Conservation (phyloP, 192 early-diverging fungal species). For the Jimgerdemannia flammicorona region DNA sequence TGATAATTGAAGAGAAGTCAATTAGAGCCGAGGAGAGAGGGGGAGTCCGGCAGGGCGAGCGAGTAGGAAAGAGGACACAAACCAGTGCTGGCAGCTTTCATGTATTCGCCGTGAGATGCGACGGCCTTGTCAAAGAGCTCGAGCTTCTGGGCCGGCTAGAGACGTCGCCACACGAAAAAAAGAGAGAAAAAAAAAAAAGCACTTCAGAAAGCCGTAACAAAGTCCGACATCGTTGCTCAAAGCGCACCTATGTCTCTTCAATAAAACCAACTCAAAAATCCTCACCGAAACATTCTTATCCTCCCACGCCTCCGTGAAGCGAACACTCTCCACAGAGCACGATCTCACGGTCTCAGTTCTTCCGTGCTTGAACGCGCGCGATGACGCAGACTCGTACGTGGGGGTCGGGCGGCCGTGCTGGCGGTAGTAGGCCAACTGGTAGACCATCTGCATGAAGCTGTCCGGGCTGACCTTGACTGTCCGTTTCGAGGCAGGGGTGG, state of each 20-base stretch:
- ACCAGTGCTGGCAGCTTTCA: conserved; percentile 65
- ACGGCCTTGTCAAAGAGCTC: conserved; percentile 57
- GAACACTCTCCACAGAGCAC: conserved; percentile 62
- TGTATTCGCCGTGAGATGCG: conserved; percentile 63
- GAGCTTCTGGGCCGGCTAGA: conserved; percentile 32
- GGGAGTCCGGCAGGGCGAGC: too few species aligned
- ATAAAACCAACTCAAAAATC: background rate
- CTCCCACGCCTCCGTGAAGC: conserved; percentile 48
- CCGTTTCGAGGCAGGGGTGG: too few species aligned
- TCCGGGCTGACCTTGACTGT: conserved; percentile 58
- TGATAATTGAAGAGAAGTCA: too few species aligned
- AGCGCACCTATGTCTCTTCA: background rate
- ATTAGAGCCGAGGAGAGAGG: too few species aligned
- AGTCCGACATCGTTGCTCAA: too few species aligned
- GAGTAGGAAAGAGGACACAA: too few species aligned
- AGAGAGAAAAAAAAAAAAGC: background rate
- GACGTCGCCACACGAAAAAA: too few species aligned
- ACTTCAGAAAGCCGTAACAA: background rate
- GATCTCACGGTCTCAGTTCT: conserved; percentile 86
- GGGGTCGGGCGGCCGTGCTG: conserved; percentile 57
- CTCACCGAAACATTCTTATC: conserved; percentile 27
- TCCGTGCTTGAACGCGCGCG: conserved; percentile 75
- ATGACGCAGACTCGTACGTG: conserved; percentile 85
- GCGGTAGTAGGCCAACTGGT: conserved; percentile 82
- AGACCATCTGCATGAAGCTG: conserved; percentile 81